These are phyloP conservation scores for Beauveria rudraprayagi DNA, from an alignment of 2,329 filamentous ascomycete genomes.

Conservation along the genomic window DNA sequence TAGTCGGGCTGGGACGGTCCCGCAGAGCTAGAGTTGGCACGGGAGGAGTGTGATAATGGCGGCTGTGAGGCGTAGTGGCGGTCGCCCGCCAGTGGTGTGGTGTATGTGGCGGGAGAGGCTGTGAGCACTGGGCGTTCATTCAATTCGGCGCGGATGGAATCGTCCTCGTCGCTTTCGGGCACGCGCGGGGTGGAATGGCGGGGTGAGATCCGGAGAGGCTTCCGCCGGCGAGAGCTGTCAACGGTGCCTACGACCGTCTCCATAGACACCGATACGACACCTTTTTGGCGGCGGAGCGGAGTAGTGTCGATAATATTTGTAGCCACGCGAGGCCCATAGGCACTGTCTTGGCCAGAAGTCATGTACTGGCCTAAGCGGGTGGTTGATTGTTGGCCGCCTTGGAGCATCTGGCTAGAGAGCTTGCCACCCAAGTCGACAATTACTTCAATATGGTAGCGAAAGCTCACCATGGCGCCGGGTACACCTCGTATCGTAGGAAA, in stretches of 20 bases:
- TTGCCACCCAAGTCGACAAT: slow-evolving; percentile 88
- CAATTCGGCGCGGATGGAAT: slow-evolving; percentile 18
- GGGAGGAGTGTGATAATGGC: slow-evolving; percentile 12
- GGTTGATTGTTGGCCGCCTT: slow-evolving; percentile 50
- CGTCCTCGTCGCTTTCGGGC: slow-evolving; percentile 25
- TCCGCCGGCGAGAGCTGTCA: slow-evolving; percentile 51
- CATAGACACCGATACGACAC: slow-evolving; percentile 79
- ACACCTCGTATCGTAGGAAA: slow-evolving; percentile 89
- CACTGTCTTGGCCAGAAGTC: slow-evolving; percentile 18
- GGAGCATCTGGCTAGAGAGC: slow-evolving; percentile 57
- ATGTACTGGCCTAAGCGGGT: slow-evolving; percentile 27
- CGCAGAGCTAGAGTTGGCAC: slow-evolving; percentile 13
- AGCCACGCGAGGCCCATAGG: slow-evolving; percentile 25
- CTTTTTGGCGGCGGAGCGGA: slow-evolving; percentile 77
- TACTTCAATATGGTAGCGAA: slow-evolving; percentile 89
- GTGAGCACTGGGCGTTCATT: slow-evolving; percentile 14
- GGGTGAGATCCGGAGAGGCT: slow-evolving; percentile 18
- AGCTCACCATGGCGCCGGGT: slow-evolving; percentile 88
- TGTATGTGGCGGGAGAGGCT: slow-evolving; percentile 19
- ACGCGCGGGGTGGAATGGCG: slow-evolving; percentile 21
- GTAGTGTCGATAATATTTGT: slow-evolving; percentile 81
- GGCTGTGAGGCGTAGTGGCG: slow-evolving; percentile 7
- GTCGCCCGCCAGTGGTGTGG: slow-evolving; percentile 29
- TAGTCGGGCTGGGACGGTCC: slow-evolving; percentile 6
- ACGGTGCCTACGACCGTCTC: slow-evolving; percentile 81